Percentiles rank a stretch among this genome's conserved stretches.
These are phyloP conservation scores for Aspergillus nomiae DNA, from an alignment of 2,329 filamentous ascomycete genomes.

Conservation along the genomic window DNA sequence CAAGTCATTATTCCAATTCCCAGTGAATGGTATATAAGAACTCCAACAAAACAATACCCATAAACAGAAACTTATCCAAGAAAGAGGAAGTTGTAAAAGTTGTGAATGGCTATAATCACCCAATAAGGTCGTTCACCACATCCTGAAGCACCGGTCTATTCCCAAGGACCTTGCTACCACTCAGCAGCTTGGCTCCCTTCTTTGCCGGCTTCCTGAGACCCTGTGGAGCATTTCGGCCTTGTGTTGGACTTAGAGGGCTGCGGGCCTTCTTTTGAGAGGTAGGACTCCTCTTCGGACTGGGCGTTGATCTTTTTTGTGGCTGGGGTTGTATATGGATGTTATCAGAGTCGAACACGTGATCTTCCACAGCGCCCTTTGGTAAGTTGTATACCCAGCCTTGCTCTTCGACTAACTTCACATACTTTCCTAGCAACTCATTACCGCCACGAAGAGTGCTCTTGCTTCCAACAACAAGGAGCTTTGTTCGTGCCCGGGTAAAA, in stretches of 20 bases:
- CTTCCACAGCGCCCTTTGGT: constrained; percentile 62
- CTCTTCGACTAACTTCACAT: constrained; percentile 75
- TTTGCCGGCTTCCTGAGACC: constrained; percentile 58
- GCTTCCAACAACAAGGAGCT: constrained; percentile 85
- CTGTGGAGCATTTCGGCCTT: constrained; percentile 28
- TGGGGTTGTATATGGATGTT: constrained; percentile 23
- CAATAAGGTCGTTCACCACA: constrained; percentile 69
- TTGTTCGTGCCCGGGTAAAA: constrained; percentile 88
- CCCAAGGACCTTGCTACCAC: constrained; percentile 59
- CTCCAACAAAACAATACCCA: background rate
- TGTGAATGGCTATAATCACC: constrained; percentile 20
- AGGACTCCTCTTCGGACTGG: constrained; percentile 37
- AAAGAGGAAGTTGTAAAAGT: background rate
- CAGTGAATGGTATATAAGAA: background rate
- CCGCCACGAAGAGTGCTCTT: constrained; percentile 68
- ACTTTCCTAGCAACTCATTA: constrained; percentile 74
- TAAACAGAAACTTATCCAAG: background rate
- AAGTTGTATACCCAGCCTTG: constrained; percentile 81
- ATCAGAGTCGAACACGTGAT: constrained; percentile 65
- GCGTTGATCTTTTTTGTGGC: constrained; percentile 24
- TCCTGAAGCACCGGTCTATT: constrained; percentile 71
- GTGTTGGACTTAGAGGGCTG: constrained; percentile 34
- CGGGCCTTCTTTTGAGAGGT: constrained; percentile 25
- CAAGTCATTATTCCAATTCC: background rate
- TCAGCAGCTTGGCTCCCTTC: constrained; percentile 58